phyloP scores from a whole-genome alignment of 164 flowering plant genomes.

The Annona cherimola region DNA sequence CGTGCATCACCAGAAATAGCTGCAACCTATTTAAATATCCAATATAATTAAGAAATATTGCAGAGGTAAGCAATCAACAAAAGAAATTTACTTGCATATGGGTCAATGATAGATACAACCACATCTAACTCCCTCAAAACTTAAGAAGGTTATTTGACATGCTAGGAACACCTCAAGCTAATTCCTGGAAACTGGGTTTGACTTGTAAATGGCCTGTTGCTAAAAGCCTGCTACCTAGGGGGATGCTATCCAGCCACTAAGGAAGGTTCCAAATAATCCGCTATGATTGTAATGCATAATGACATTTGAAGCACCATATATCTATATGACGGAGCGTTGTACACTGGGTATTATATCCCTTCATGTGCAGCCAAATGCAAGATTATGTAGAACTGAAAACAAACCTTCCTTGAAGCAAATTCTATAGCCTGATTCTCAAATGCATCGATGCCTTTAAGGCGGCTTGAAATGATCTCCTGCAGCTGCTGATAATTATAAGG shows the following conservation, averaged over 20 bases:
- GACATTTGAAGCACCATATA: not conserved
- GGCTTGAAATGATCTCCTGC: slow-evolving; percentile 86
- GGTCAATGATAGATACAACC: too few species aligned
- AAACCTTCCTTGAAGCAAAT: slow-evolving; percentile 92
- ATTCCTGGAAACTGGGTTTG: too few species aligned
- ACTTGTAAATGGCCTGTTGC: too few species aligned
- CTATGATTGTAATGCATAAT: not conserved
- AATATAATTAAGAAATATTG: slow-evolving; percentile 1
- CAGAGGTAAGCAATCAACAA: not conserved
- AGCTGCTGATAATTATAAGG: slow-evolving; percentile 84
- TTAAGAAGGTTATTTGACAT: too few species aligned
- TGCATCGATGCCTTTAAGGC: slow-evolving; percentile 78
- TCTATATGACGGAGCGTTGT: not conserved
- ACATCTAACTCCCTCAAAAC: too few species aligned
- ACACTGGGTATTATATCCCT: not conserved
- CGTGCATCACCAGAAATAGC: slow-evolving; percentile 99
- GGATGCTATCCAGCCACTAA: too few species aligned
- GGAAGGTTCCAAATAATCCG: not conserved
- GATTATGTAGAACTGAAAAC: not conserved
- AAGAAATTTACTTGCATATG: too few species aligned
- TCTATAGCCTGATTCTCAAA: slow-evolving; percentile 93
- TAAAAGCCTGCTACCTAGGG: too few species aligned
- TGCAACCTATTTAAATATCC: slow-evolving; percentile 58
- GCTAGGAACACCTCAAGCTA: too few species aligned
- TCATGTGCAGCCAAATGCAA: not conserved